Base-by-base conservation (phyloP, 345 rosid species). In the Cardiospermum halicacabum region DNA sequence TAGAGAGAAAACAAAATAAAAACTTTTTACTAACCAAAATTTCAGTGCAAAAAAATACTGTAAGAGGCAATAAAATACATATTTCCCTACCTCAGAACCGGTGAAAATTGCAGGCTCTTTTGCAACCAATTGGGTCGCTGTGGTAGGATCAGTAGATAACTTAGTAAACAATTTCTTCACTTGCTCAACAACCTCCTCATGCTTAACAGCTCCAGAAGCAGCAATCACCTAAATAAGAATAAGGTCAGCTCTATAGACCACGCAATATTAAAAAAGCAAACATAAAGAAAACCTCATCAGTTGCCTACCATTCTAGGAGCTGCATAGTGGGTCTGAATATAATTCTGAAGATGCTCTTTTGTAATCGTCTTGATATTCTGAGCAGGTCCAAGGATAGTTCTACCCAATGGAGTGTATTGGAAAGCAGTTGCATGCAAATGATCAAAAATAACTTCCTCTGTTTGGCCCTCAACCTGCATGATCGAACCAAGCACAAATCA, bases 161-260 rank as follows among this genome's bases (percentile, higher is more conserved):
- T 89, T 91, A 1, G 82, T 86, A 67, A 95, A 95, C 74, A 86
- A 74, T 67, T 84, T 89, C 75, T 88, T 84, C 32, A 87, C 96
- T 82, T 86, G 84, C 74, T 82, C 94, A 75, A 95, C 98, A 76
- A 95, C 50, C 55, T 95, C 98, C 70, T 95, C 99, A 57, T 95
- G 99, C 77, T 89, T 95, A 63, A 91, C 96, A 76, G 97, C 99
- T 74, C 99, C 99, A 64, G 96, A 78, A 74, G 96, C 97, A 70
- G 89, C 81, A 71, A 95, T 84, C 31, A 95, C 93, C 99, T 95
- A 77, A 64, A 59, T 26, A 63, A 21, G 4, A 12, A 18, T 12
- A 13, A 51, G 27, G 26, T 36, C 40, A 67, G 31, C 53, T 47
- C 18, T 24, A 22, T 3, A 7, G 51, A 21, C 25, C 28, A 53